phyloP scores from a whole-genome alignment of 2,329 filamentous ascomycete species.

The Pseudocercospora pini-densiflorae region DNA sequence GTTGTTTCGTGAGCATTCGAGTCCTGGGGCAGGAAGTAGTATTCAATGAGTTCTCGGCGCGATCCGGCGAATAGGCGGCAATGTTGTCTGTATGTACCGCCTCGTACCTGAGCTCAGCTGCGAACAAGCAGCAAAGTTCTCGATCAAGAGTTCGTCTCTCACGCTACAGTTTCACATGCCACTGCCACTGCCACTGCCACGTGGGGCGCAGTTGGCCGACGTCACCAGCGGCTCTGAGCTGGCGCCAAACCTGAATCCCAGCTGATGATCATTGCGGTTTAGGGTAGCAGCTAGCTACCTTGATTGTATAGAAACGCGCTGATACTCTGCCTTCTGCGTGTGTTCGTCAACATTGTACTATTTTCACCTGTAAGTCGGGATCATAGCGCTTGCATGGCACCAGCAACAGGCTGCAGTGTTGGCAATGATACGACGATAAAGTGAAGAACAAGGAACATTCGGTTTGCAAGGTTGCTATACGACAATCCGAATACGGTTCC shows the following conservation, averaged over 20 bases:
- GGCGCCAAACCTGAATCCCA: conserved; percentile 7
- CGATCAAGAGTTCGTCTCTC: not conserved
- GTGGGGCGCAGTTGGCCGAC: not conserved
- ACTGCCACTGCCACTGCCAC: not conserved
- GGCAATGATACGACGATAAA: not conserved
- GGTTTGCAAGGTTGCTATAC: not conserved
- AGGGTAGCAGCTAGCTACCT: not conserved
- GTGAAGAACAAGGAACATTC: not conserved
- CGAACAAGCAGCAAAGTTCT: not conserved
- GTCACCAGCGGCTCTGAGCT: conserved; percentile 5
- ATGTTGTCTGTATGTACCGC: not conserved
- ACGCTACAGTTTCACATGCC: conserved; percentile 5
- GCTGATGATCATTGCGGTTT: not conserved
- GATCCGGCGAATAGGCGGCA: not conserved
- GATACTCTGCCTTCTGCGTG: not conserved
- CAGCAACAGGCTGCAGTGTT: not conserved
- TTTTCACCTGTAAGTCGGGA: not conserved
- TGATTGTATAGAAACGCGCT: not conserved
- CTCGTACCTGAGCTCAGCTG: not conserved
- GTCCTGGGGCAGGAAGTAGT: too few relatives aligned
- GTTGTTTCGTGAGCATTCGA: too few relatives aligned
- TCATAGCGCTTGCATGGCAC: not conserved
- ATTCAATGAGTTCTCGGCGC: too few relatives aligned
- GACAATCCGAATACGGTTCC: not conserved
- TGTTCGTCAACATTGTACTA: not conserved